These are phyloP conservation scores for Aspergillus bertholletiae DNA, from an alignment of 495 filamentous ascomycete species.

Conservation along the genomic window DNA sequence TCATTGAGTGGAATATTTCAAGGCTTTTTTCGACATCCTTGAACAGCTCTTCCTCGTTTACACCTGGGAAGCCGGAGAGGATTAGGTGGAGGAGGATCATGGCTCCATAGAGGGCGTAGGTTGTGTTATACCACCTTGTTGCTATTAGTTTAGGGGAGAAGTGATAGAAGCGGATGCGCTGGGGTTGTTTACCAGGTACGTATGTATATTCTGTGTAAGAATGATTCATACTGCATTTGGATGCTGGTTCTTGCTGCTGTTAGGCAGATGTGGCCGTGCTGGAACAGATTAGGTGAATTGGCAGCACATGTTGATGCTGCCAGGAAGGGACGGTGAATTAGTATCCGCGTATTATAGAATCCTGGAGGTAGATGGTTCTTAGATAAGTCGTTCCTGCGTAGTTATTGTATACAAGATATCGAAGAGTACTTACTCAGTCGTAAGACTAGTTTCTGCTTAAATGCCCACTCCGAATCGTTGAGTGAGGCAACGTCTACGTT, in stretches of 20 bases:
- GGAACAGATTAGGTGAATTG: conserved; percentile 7
- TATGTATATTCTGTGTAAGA: conserved; percentile 26
- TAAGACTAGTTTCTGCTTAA: conserved; percentile 27
- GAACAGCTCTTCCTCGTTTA: conserved; percentile 17
- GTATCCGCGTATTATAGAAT: conserved; percentile 26
- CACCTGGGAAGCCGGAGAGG: conserved; percentile 19
- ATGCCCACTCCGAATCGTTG: conserved; percentile 25
- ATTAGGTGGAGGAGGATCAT: conserved; percentile 22
- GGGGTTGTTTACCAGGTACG: conserved; percentile 25
- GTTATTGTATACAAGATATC: too few species aligned
- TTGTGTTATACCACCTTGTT: conserved; percentile 28
- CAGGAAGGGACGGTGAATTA: conserved; percentile 24
- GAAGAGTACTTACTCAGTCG: conserved; percentile 22
- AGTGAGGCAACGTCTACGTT: conserved; percentile 16
- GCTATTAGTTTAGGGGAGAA: not conserved
- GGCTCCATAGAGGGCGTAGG: conserved; percentile 25
- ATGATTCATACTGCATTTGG: conserved; percentile 28
- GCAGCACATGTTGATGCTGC: conserved; percentile 15
- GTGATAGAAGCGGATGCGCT: too few species aligned
- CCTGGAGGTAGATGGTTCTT: too few species aligned
- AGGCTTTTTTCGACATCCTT: conserved; percentile 24
- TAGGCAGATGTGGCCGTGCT: conserved; percentile 21
- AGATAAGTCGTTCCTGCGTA: too few species aligned
- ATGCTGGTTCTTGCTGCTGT: conserved; percentile 20
- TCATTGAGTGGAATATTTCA: conserved; percentile 26